Conservation (phyloP, 768 basidiomycete species). For the Cubamyces lactineus region DNA sequence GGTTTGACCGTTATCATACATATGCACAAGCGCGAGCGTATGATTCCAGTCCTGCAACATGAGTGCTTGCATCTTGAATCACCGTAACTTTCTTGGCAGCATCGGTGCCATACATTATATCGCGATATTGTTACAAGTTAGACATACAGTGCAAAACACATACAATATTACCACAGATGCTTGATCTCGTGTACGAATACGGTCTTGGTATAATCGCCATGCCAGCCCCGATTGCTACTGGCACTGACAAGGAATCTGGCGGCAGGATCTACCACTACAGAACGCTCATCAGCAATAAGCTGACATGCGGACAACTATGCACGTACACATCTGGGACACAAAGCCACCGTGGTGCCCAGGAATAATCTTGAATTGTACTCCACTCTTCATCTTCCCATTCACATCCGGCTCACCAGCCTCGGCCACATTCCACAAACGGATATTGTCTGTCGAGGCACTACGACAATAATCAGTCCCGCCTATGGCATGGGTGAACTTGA, state of each 20-base stretch:
- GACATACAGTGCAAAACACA: neutral
- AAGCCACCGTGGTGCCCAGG: constrained; percentile 95
- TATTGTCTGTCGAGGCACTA: constrained; percentile 91
- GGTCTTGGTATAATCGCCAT: constrained; percentile 87
- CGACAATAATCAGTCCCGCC: constrained; percentile 8
- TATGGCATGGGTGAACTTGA: constrained; percentile 12
- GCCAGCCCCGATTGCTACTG: constrained; percentile 93
- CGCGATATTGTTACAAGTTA: neutral
- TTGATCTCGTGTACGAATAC: constrained; percentile 92
- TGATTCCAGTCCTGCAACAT: no score
- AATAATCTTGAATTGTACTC: constrained; percentile 91
- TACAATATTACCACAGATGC: constrained; percentile 27
- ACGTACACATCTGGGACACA: constrained; percentile 90
- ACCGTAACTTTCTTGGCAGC: neutral
- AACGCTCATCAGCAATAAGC: constrained; percentile 13
- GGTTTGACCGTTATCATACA: no score
- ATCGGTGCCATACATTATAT: neutral
- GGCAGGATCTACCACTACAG: constrained; percentile 81
- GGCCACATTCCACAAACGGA: constrained; percentile 90
- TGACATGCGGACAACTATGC: constrained; percentile 19
- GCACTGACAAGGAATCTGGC: constrained; percentile 87
- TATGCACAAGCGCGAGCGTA: no score
- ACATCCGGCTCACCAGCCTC: constrained; percentile 73
- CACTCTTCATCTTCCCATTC: constrained; percentile 61
- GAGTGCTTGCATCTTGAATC: no score